Conservation (phyloP, 495 filamentous ascomycete genomes). For the Daldinia decipiens region DNA sequence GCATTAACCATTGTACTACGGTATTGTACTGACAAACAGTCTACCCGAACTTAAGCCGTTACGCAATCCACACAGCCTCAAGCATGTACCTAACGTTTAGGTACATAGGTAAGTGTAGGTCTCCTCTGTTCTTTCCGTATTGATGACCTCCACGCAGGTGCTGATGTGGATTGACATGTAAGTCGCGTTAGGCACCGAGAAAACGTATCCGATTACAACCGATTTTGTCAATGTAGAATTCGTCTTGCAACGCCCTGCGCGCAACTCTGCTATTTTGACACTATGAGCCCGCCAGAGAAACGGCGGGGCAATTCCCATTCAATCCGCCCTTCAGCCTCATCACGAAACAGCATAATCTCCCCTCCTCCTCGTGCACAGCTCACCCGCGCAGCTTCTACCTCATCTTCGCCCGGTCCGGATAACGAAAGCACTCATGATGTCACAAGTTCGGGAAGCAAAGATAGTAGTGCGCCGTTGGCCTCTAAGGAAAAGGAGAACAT, state of each 20-base stretch:
- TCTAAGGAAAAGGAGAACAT: slow-evolving; percentile 47
- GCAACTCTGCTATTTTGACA: slow-evolving; percentile 27
- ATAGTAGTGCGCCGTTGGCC: slow-evolving; percentile 26
- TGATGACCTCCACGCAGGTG: slow-evolving; percentile 18
- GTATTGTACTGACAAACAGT: slow-evolving; percentile 15
- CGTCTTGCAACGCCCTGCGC: slow-evolving; percentile 6
- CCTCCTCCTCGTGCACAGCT: slow-evolving; percentile 54
- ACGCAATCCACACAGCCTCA: slow-evolving; percentile 29
- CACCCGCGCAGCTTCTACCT: slow-evolving; percentile 47
- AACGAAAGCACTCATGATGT: slow-evolving; percentile 38
- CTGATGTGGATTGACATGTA: slow-evolving; percentile 23
- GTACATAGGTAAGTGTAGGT: not conserved
- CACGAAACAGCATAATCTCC: slow-evolving; percentile 48
- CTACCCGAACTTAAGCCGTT: slow-evolving; percentile 40
- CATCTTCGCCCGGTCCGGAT: slow-evolving; percentile 51
- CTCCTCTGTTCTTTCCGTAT: slow-evolving; percentile 21
- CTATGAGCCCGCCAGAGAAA: slow-evolving; percentile 49
- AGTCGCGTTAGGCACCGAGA: slow-evolving; percentile 13
- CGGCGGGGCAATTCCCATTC: slow-evolving; percentile 46
- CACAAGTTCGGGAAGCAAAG: slow-evolving; percentile 25
- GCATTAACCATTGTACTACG: not conserved
- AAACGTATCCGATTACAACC: slow-evolving; percentile 24
- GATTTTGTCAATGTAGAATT: slow-evolving; percentile 5
- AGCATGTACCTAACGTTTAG: not conserved
- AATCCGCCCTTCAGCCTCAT: slow-evolving; percentile 37